Evolutionary conservation across 2,329 filamentous ascomycete genomes (phyloP), one percentile per base, ranked within the genome.

Genomic region (Stagonosporopsis vannaccii): DNA sequence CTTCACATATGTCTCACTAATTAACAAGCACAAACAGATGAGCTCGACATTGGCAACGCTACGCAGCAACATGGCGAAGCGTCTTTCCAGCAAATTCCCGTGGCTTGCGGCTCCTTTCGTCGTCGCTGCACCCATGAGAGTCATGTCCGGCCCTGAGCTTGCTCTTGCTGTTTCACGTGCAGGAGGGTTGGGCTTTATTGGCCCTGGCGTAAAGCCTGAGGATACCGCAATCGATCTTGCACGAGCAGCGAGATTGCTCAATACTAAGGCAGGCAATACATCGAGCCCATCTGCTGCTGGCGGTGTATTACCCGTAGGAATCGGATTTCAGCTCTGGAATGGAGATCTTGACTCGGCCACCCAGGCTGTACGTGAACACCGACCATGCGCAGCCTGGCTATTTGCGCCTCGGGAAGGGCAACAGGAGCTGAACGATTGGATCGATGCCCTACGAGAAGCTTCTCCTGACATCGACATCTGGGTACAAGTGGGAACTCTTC

Each of bases 121-220:
- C 36, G 77, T 81, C 44, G 78, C 79, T 28, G 88, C 86, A 1
- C 89, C 89, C 0, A 90, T 91, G 88, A 82, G 86, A 49, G 79
- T 85, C 36, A 83, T 90, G 51, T 77, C 80, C 68, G 81, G 67
- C 70, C 81, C 68, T 62, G 79, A 62, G 1, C 80, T 91, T 1
- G 85, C 87, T 8, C 74, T 85, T 19, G 81, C 84, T 30, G 82
- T 90, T n/a, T 85, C 83, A 2, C 71, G 71, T 56, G 80, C 82
- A 22, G 79, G 80, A 36, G 59, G 58, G 6, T 52, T 79, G 0
- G 77, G 77, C 20, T 79, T 79, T 61, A 62, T 79, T n/a, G 77
- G 72, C 30, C 74, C 70, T 12, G 76, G 77, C 51, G 74, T 59
- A 46, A 74, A 77, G 59, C 70, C 65, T 19, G 70, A 70, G 7